Conservation (phyloP, 306 rosid genomes). For the Styphnolobium japonicum region DNA sequence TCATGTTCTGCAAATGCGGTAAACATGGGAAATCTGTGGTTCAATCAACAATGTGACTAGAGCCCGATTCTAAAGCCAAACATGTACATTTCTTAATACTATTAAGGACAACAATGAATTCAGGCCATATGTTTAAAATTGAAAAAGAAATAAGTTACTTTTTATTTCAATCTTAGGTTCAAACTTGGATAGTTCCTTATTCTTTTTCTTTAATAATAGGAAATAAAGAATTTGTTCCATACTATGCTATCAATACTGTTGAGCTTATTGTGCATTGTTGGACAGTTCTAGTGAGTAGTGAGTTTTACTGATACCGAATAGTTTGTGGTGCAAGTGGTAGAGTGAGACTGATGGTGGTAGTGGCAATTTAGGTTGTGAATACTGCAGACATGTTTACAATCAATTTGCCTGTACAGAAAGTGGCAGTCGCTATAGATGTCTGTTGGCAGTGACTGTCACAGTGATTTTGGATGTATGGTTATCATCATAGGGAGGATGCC, state of each 20-base stretch:
- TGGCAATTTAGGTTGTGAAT: slow-evolving; percentile 6
- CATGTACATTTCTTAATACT: neutral
- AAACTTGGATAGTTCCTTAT: neutral
- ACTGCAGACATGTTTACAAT: neutral
- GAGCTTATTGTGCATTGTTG: neutral
- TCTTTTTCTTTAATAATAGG: neutral
- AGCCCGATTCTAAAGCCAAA: neutral
- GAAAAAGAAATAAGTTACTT: neutral
- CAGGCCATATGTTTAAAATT: slow-evolving; percentile 1
- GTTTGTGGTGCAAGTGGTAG: neutral
- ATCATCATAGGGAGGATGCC: neutral
- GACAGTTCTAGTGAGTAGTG: neutral
- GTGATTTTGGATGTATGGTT: neutral
- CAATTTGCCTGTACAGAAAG: neutral
- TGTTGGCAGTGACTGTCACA: neutral
- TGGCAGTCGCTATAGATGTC: neutral
- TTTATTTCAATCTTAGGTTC: neutral
- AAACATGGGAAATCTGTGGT: neutral
- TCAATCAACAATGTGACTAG: neutral
- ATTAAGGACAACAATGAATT: neutral
- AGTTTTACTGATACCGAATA: neutral
- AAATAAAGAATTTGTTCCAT: neutral
- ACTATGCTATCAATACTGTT: neutral
- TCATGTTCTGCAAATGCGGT: slow-evolving; percentile 15
- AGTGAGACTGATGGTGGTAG: slow-evolving; percentile 7